Base-by-base conservation (phyloP, 108 stramenopile genomes). In the Craspedostauros australis region DNA sequence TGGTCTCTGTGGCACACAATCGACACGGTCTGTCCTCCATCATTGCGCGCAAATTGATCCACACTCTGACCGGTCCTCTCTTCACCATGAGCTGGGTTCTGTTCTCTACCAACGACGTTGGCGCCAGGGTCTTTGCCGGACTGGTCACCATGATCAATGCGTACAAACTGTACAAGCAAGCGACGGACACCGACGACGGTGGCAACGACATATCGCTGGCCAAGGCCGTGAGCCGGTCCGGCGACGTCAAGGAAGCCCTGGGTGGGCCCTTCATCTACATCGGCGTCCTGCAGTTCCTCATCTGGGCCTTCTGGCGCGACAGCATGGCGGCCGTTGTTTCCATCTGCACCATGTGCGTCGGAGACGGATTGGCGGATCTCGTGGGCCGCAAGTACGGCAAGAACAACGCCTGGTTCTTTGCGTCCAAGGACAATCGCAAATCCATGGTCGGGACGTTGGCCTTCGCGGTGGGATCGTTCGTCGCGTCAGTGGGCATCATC, bases 261-360 rank as follows among this genome's bases (percentile, higher is more conserved):
- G 82, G 76, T 12, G 89, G 89, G 18, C 89, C 89, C n/a, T 82
- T 91, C 18, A 67, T 91, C 18, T 91, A 91, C 54, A 70, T 76
- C 14, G 30, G 75, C 39, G 57, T 86, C 20, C 47, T 91, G 8
- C 41, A 73, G 2, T 25, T 54, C 12, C 64, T 68, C 26, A 86
- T 80, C 39, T n/a, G 79, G 2, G 28, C 68, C 39, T 91, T 80
- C 62, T 91, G 82, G 78, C 53, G 73, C 11, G 58, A 71, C 52
- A 65, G 57, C 15, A 49, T 72, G 14, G 55, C 71, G 0, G 84
- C 82, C 4, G 51, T 84, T 22, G 66, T 87, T 5, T 69, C 89
- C 0, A 34, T 86, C 0, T 60, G 63, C 20, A 76, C 75, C n/a
- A 78, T 91, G 89, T 82, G 85, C 5, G 80, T 69, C 3, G 89